phyloP scores from a whole-genome alignment of 805 yeast species.

The Saccharomycopsis sp. region DNA sequence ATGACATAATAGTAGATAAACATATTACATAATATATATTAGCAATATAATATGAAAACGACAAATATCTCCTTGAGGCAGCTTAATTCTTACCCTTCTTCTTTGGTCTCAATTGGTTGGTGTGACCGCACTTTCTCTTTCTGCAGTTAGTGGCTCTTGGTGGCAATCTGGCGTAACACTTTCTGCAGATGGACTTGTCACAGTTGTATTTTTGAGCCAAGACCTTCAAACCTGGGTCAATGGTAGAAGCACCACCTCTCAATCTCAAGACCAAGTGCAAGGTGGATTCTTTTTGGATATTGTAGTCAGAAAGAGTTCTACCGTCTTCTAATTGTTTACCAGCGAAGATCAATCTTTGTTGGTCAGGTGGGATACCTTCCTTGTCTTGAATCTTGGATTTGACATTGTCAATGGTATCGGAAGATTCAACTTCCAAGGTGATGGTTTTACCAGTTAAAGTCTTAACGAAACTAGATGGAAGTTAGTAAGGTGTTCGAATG shows the following conservation, averaged over 20 bases:
- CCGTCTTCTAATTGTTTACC: constrained; percentile 99
- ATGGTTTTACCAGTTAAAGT: constrained; percentile 89
- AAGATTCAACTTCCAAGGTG: constrained; percentile 97
- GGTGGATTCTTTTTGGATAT: constrained; percentile 99
- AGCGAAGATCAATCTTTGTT: constrained; percentile 98
- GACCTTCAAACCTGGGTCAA: constrained; percentile 99
- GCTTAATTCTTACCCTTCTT: constrained; percentile 53
- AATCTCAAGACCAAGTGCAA: constrained; percentile 92
- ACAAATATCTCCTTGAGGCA: not conserved
- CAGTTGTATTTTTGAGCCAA: constrained; percentile 99
- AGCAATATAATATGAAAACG: not conserved
- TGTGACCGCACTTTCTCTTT: constrained; percentile 99
- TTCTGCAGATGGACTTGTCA: constrained; percentile 98
- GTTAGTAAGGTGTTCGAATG: not conserved
- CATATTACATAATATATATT: not conserved
- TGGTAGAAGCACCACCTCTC: constrained; percentile 85
- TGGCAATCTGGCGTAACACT: constrained; percentile 99
- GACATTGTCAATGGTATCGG: constrained; percentile 98
- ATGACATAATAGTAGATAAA: not conserved
- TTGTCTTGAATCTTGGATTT: constrained; percentile 98
- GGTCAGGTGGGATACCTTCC: constrained; percentile 99
- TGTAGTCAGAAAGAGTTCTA: constrained; percentile 98
- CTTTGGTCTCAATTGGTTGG: constrained; percentile 99
- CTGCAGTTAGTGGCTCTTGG: constrained; percentile 99
- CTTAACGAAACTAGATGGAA: constrained; percentile 56